These are phyloP conservation scores for Heracleum sosnowskyi DNA, from an alignment of 129 eudicot genomes.

Conservation along the genomic window DNA sequence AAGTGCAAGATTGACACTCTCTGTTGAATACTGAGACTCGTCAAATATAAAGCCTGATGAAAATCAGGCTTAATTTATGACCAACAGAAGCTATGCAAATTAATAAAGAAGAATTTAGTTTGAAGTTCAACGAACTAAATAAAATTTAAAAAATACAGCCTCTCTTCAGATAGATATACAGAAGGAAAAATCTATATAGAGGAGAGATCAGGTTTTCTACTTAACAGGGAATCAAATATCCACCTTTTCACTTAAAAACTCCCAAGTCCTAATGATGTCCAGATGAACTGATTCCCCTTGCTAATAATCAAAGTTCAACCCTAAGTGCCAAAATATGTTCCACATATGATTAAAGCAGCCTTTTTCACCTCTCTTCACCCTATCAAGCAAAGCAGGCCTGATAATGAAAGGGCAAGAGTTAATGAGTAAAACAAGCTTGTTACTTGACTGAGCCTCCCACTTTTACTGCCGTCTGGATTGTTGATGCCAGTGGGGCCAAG, in stretches of 20 bases:
- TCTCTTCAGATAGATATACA: slow-evolving; percentile 40
- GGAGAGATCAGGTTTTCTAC: slow-evolving; percentile 26
- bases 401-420: slow-evolving; percentile 28
- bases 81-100: background rate
- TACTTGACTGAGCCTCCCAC: slow-evolving; percentile 15
- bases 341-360: slow-evolving; percentile 16
- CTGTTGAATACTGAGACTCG: too few relatives aligned
- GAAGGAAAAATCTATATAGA: slow-evolving; percentile 22
- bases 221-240: slow-evolving; percentile 30
- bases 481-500: slow-evolving; percentile 41
- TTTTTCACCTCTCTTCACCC: slow-evolving; percentile 3
- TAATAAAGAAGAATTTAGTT: background rate
- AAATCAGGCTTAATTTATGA: background rate
- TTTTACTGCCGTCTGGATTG: slow-evolving; percentile 34
- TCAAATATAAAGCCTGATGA: background rate
- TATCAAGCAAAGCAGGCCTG: slow-evolving; percentile 40
- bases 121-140: slow-evolving; percentile 13
- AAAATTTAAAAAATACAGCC: slow-evolving; percentile 20
- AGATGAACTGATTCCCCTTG: slow-evolving; percentile 20
- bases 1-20: too few relatives aligned
- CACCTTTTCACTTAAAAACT: too few relatives aligned
- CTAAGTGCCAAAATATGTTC: slow-evolving; percentile 24
- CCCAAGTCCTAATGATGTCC: too few relatives aligned
- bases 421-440: slow-evolving; percentile 13
- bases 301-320: slow-evolving; percentile 7